phyloP scores from a whole-genome alignment of 306 rosid genomes.

The Quercus parvula region DNA sequence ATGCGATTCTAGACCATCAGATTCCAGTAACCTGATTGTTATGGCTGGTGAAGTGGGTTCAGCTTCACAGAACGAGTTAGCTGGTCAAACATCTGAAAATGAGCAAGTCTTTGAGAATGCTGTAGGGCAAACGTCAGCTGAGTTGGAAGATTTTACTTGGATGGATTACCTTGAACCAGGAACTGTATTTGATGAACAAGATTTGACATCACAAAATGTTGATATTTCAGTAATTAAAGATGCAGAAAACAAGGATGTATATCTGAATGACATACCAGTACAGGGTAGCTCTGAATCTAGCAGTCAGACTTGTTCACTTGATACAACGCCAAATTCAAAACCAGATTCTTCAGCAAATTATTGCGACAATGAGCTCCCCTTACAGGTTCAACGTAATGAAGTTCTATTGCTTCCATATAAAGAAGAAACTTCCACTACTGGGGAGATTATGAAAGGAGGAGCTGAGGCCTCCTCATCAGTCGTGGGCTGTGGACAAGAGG shows the following conservation, averaged over 20 bases:
- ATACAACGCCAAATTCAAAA: slow-evolving; percentile 28
- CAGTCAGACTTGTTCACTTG: slow-evolving; percentile 23
- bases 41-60: slow-evolving; percentile 32
- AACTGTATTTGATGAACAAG: slow-evolving; percentile 27
- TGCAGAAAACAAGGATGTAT: slow-evolving; percentile 30
- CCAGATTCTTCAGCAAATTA: slow-evolving; percentile 43
- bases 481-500: slow-evolving; percentile 57
- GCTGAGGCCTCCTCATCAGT: slow-evolving; percentile 59
- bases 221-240: slow-evolving; percentile 38
- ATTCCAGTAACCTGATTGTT: slow-evolving; percentile 31
- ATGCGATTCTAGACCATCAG: slow-evolving; percentile 28
- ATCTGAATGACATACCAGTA: slow-evolving; percentile 26
- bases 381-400: slow-evolving; percentile 69
- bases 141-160: slow-evolving; percentile 54
- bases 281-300: slow-evolving; percentile 42
- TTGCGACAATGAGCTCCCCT: slow-evolving; percentile 70
- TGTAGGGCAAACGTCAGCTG: slow-evolving; percentile 36
- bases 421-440: slow-evolving; percentile 48
- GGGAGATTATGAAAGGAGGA: slow-evolving; percentile 40
- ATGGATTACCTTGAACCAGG: slow-evolving; percentile 71
- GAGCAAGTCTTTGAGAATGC: slow-evolving; percentile 43
- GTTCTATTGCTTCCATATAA: slow-evolving; percentile 76
- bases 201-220: slow-evolving; percentile 32
- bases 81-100: slow-evolving; percentile 41
- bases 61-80: slow-evolving; percentile 31